Percentiles rank a stretch among this genome's conserved stretches.
Conservation (phyloP, 305 asterid genomes). For the Fraxinus nigra region DNA sequence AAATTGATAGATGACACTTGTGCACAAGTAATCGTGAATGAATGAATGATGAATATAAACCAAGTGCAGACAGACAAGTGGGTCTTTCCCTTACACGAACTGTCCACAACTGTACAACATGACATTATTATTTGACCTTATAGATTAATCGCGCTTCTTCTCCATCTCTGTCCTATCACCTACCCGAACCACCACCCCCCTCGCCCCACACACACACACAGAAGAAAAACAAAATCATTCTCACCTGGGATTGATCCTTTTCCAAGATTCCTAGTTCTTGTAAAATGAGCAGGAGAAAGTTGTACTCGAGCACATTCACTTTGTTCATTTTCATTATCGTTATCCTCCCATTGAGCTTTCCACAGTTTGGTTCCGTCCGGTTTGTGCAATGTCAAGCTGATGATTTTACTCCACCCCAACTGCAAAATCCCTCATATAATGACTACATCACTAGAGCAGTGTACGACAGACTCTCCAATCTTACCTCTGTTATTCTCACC, state of each 20-base stretch:
- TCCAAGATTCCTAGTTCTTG: neutral
- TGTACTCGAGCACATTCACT: constrained; percentile 17
- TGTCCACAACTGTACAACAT: neutral
- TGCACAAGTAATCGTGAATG: neutral
- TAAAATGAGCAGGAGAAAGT: constrained; percentile 39
- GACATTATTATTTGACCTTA: neutral
- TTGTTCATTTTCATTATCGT: constrained; percentile 14
- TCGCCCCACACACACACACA: neutral
- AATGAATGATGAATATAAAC: neutral
- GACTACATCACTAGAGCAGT: constrained; percentile 38
- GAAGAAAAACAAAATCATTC: neutral
- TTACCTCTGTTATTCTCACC: constrained; percentile 45
- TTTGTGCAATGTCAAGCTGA: constrained; percentile 44
- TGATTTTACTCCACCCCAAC: constrained; percentile 29
- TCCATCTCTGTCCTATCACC: neutral
- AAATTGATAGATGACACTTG: neutral
- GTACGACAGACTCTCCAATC: constrained; percentile 43
- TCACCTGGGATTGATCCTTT: constrained; percentile 3
- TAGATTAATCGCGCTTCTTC: neutral
- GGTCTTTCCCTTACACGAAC: neutral
- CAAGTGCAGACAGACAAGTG: neutral
- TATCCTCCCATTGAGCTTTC: constrained; percentile 24
- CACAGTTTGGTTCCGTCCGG: constrained; percentile 32
- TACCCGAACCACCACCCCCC: neutral
- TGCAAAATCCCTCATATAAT: constrained; percentile 27